Evolutionary conservation across 306 rosid species (phyloP).

Genomic region (Echinosophora koreensis): DNA sequence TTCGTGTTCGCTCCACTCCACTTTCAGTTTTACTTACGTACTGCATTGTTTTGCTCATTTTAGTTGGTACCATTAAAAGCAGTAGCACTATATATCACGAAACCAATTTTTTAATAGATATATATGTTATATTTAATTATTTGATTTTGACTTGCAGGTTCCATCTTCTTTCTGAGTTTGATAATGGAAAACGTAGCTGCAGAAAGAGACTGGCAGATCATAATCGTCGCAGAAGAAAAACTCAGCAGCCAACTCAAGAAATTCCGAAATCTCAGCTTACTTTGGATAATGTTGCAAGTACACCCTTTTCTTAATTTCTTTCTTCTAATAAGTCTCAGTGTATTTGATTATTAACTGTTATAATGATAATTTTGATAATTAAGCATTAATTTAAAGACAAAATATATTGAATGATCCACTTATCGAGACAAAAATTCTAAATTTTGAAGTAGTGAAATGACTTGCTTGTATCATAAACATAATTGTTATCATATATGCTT

Average conservation of each 20-base stretch:
- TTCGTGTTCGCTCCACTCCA: conserved; percentile 37
- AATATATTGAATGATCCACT: no score
- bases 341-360: no score
- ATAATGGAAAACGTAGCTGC: conserved; percentile 97
- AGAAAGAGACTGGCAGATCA: conserved; percentile 97
- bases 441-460: no score
- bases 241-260: conserved; percentile 72
- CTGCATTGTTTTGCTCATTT: conserved; percentile 54
- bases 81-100: conserved; percentile 36
- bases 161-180: conserved; percentile 91
- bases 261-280: conserved; percentile 54
- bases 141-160: conserved; percentile 62
- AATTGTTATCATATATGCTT: background rate
- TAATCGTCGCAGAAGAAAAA: conserved; percentile 94
- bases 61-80: conserved; percentile 45
- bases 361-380: background rate
- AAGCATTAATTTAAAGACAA: background rate
- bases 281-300: conserved; percentile 67
- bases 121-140: background rate
- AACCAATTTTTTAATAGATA: background rate
- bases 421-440: no score
- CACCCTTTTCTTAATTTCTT: background rate
- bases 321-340: background rate
- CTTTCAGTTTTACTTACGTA: conserved; percentile 64
- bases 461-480: background rate